Conservation (phyloP, 2,329 filamentous ascomycete species). For the Pseudogymnoascus sp. region DNA sequence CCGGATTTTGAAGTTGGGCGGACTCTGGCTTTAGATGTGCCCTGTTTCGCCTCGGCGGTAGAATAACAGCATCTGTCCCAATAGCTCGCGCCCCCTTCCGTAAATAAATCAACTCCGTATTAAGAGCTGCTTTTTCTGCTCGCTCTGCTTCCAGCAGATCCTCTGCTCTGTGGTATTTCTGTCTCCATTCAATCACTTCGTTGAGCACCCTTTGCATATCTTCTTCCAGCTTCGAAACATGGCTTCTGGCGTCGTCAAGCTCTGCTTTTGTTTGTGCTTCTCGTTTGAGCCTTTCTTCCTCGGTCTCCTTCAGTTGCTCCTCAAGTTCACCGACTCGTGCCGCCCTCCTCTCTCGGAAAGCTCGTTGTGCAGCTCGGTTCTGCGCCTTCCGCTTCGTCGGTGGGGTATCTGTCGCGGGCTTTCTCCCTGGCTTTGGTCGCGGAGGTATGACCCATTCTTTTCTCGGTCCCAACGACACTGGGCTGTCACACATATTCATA, state of each 20-base stretch:
- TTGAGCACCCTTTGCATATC: conserved; percentile 56
- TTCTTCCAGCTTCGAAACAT: conserved; percentile 51
- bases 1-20: conserved; percentile 18
- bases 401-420: conserved; percentile 87
- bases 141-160: conserved; percentile 29
- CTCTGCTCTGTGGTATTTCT: conserved; percentile 28
- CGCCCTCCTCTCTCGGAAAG: conserved; percentile 79
- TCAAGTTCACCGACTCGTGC: conserved; percentile 73
- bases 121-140: conserved; percentile 36
- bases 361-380: conserved; percentile 84
- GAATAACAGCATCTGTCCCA: conserved; percentile 33
- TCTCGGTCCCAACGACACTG: conserved; percentile 52
- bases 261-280: conserved; percentile 44
- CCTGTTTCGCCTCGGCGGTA: conserved; percentile 29
- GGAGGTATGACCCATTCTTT: conserved; percentile 84
- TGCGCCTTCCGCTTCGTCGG: conserved; percentile 91
- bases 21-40: conserved; percentile 3
- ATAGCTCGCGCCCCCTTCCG: conserved; percentile 26
- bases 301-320: conserved; percentile 56
- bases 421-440: conserved; percentile 80
- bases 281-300: conserved; percentile 47
- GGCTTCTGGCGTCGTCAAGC: conserved; percentile 30
- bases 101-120: conserved; percentile 33
- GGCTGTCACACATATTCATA: conserved; percentile 31
- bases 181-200: conserved; percentile 29